A percentile compares a stretch with the other conserved stretches of the same genome.
Evolutionary conservation across 176 grass and related monocot genomes (phyloP).

Genomic region (Lolium perenne): DNA sequence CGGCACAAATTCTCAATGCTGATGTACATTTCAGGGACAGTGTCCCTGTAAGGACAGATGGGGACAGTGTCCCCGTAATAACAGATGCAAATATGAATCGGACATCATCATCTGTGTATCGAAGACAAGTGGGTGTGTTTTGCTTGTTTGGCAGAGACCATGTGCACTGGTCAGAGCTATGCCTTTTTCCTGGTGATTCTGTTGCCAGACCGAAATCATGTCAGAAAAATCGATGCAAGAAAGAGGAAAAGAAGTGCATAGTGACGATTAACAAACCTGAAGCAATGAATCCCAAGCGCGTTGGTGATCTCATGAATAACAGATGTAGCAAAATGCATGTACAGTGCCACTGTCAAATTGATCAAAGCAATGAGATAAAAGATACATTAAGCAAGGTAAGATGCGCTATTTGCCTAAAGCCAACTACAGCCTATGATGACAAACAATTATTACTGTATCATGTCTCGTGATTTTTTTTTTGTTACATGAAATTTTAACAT

Average conservation of each 20-base stretch:
- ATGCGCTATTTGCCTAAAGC: not conserved
- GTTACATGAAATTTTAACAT: not conserved
- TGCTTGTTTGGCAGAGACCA: conserved; percentile 33
- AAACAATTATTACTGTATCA: not conserved
- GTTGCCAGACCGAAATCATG: conserved; percentile 36
- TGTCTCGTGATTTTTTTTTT: not conserved
- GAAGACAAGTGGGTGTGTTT: conserved; percentile 16
- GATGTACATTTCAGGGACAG: conserved; percentile 21
- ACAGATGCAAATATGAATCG: not conserved
- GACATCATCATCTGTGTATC: not conserved
- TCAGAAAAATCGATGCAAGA: conserved; percentile 33
- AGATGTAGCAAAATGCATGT: conserved; percentile 98
- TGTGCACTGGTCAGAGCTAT: conserved; percentile 38
- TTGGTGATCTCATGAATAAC: conserved; percentile 97
- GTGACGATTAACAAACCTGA: conserved; percentile 60
- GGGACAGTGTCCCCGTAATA: not conserved
- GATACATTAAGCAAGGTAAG: not conserved
- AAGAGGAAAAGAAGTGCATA: conserved; percentile 8
- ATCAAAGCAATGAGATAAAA: conserved; percentile 24
- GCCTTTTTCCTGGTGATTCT: conserved; percentile 98
- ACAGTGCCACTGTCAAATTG: conserved; percentile 68
- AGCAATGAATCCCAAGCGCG: conserved; percentile 93
- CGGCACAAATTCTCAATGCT: conserved; percentile 9
- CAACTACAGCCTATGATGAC: not conserved
- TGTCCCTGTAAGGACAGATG: conserved; percentile 20